Evolutionary conservation across 2,329 filamentous ascomycete genomes (phyloP), one percentile per base, ranked within the genome.

Genomic region (Atkinsonella hypoxylon): DNA sequence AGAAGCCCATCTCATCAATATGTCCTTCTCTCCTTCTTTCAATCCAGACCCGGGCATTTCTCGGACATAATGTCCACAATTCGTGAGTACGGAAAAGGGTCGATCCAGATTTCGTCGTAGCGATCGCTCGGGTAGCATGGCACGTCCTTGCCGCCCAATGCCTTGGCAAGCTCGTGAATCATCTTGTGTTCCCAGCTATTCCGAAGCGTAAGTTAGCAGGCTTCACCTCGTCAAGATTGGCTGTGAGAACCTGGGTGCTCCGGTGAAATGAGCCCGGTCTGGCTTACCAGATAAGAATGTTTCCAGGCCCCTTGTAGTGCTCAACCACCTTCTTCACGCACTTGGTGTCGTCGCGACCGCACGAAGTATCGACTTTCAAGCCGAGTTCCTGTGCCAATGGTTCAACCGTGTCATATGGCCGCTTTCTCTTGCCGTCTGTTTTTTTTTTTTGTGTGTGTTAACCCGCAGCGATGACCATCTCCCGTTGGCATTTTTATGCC

Each of bases 41-140:
- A 43, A n/a, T 81, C 77, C 52, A 82, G 58, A 0, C 76, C 77
- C 0, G 76, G 70, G 51, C 78, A 81, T 46, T 70, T 61, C 63
- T 82, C 77, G 6, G 71, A 75, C 0, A 70, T 72, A 26, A 66
- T 61, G 0, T 62, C 57, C 0, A 69, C 71, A 47, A 82, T 72
- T 15, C 62, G 54, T 1, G 56, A 62, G 58, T 80, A 82, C 4
- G 72, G 69, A 2, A 65, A 65, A 3, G 76, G 75, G 55, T 76
- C 69, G 0, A 73, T 78, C 79, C 78, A 82, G 54, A 82, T 81
- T 15, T 79, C 56, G 56, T 82, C 67, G 48, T 67, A 82, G 1
- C 67, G 61, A 51, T 73, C 68, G 53, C 68, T 64, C 0, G 76
- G 76, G 58, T 82, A 82, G 5, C 62, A 59, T 1, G 72, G 71